Base-by-base conservation (phyloP, 306 rosid genomes). In the Alnus glutinosa region DNA sequence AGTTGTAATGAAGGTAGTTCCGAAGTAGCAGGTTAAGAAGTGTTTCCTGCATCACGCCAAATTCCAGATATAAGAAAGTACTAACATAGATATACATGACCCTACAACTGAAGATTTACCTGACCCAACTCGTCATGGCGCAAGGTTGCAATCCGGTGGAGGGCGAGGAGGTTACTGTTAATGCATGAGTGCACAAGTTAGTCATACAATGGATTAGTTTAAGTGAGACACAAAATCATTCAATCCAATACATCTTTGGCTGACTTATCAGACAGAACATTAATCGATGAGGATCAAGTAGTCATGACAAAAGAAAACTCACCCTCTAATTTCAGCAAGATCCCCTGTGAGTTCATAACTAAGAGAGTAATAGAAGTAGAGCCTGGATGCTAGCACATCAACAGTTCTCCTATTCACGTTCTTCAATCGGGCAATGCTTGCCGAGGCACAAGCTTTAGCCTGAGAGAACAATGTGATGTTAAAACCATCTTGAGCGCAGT, bases 121-220 rank as follows among this genome's bases (percentile, higher is more conserved):
- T 95, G 98, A 66, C 98, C 98, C 94, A 95, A 78, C 90, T 95
- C 98, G 79, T 95, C 98, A 89, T 77, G 98, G 76, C 97, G 98
- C 68, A 95, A 81, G 49, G 98, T 95, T 68, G 98, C 97, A 85
- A 91, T 90, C 18, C 98, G 92, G 74, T 95, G 98, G 83, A 95
- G 89, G 9, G 94, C 89, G 77, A 95, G 96, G 74, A 95, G 98
- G 80, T 87, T 89, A 30, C 98, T 95, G 95, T 80, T 42, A 69
- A 83, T 52, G 71, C 19, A 82, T 54, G 34, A 57, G 71, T 36
- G 71, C 54, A 61, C 5, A 59, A 19, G 28, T 67, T 18, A 64
- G 82, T 71, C 50, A 42, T 15, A 39, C 52, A 9, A 48, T 15
- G 75, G 18, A 76, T 2, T 39, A 28, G 37, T 19, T n/a, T 39